These are phyloP conservation scores for Marasmius sp. DNA, from an alignment of 1,284 basidiomycete genomes.

Conservation along the genomic window DNA sequence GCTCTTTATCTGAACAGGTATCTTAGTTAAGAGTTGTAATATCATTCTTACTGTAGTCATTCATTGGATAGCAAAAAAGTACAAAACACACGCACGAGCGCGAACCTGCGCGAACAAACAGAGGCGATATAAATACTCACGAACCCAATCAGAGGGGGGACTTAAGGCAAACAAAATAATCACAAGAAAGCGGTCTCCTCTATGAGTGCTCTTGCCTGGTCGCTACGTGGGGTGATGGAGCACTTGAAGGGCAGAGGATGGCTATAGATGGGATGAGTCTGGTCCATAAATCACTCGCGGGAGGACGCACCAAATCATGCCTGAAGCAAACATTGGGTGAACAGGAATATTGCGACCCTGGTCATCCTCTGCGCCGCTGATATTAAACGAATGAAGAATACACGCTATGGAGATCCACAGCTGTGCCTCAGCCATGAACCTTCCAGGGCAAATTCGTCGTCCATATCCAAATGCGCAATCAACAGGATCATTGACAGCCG, in stretches of 20 bases:
- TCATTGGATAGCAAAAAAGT: not conserved
- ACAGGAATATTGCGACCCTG: slow-evolving; percentile 30
- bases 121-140: not conserved
- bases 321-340: slow-evolving; percentile 39
- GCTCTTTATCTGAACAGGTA: too few relatives aligned
- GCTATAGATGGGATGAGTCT: slow-evolving; percentile 17
- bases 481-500: slow-evolving; percentile 36
- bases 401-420: slow-evolving; percentile 53
- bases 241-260: slow-evolving; percentile 35
- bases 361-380: slow-evolving; percentile 35
- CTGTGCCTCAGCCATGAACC: slow-evolving; percentile 46
- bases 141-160: not conserved
- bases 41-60: not conserved
- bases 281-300: slow-evolving; percentile 2
- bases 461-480: slow-evolving; percentile 50
- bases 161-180: not conserved
- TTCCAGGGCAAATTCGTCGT: slow-evolving; percentile 49
- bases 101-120: not conserved
- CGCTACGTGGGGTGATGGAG: slow-evolving; percentile 28
- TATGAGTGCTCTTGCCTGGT: not conserved
- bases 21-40: too few relatives aligned
- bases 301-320: slow-evolving; percentile 42
- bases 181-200: not conserved
- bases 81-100: not conserved
- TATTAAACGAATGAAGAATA: slow-evolving; percentile 45